These are phyloP conservation scores for Venturia effusa DNA, from an alignment of 2,329 filamentous ascomycete genomes.

Conservation along the genomic window DNA sequence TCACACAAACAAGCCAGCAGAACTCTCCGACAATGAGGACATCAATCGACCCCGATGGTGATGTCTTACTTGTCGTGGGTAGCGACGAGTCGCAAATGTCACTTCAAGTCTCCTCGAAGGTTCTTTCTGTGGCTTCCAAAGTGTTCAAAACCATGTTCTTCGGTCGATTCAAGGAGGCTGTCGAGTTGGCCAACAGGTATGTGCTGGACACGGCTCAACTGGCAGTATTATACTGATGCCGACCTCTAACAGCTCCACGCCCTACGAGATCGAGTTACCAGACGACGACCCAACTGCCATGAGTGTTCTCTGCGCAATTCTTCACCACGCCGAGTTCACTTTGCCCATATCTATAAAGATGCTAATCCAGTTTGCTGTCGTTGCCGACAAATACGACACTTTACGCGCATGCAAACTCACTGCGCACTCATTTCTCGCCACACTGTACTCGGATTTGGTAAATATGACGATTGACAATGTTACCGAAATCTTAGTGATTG, in stretches of 20 bases:
- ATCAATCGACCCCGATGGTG: not conserved
- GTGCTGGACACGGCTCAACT: not conserved
- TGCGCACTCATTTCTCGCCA: not conserved
- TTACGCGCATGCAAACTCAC: not conserved
- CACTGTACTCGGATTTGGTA: no score
- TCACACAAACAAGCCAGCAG: no score
- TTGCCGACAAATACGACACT: not conserved
- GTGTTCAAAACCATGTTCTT: not conserved
- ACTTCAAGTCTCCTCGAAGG: not conserved
- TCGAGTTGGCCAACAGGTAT: not conserved
- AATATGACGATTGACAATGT: no score
- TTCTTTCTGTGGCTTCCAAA: not conserved
- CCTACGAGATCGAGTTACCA: not conserved
- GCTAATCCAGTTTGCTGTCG: no score
- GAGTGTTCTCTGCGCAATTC: not conserved
- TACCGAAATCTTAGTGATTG: no score
- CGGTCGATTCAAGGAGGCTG: not conserved
- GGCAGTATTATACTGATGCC: not conserved
- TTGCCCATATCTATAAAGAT: no score
- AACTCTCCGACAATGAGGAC: no score
- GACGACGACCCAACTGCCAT: not conserved
- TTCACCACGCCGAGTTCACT: not conserved
- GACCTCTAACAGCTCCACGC: not conserved
- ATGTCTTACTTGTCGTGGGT: not conserved
- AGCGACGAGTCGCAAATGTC: not conserved